A percentile compares a stretch with the other conserved stretches of the same genome.
Evolutionary conservation across 345 rosid genomes (phyloP).

Genomic region (Gossypium herbaceum): DNA sequence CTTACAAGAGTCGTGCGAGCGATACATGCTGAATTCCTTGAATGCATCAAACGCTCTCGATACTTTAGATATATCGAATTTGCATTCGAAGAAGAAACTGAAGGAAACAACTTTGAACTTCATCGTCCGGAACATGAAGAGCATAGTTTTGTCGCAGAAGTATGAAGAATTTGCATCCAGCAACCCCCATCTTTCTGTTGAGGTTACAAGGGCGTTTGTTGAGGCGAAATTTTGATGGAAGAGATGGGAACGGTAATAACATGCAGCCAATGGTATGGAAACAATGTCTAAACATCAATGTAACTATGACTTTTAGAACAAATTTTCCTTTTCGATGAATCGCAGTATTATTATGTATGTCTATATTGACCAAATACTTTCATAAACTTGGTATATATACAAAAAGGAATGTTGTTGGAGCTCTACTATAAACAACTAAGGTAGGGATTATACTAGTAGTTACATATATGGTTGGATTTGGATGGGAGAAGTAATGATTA

Average conservation of each 20-base stretch:
- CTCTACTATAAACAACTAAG: neutral
- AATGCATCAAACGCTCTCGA: constrained; percentile 52
- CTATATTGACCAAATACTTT: too few species aligned
- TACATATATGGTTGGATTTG: neutral
- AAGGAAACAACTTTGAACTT: constrained; percentile 54
- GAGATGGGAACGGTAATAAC: neutral
- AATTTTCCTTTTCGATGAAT: too few species aligned
- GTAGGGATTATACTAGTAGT: neutral
- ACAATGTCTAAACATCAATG: too few species aligned
- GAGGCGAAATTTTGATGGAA: constrained; percentile 30
- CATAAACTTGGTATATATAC: too few species aligned
- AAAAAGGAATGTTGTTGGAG: neutral
- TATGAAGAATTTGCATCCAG: constrained; percentile 55
- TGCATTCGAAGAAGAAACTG: constrained; percentile 41
- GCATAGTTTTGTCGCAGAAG: constrained; percentile 46
- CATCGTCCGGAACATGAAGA: constrained; percentile 59
- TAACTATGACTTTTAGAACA: too few species aligned
- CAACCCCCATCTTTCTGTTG: constrained; percentile 55
- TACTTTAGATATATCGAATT: constrained; percentile 55
- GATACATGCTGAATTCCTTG: constrained; percentile 47
- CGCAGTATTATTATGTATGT: too few species aligned
- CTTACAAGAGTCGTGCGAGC: constrained; percentile 56
- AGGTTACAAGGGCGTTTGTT: constrained; percentile 59
- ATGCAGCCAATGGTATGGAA: neutral
- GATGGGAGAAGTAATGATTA: too few species aligned